Percentiles rank a stretch among this genome's conserved stretches.
Evolutionary conservation across 2,329 filamentous ascomycete genomes (phyloP).

Genomic region (Phialophora expanda): DNA sequence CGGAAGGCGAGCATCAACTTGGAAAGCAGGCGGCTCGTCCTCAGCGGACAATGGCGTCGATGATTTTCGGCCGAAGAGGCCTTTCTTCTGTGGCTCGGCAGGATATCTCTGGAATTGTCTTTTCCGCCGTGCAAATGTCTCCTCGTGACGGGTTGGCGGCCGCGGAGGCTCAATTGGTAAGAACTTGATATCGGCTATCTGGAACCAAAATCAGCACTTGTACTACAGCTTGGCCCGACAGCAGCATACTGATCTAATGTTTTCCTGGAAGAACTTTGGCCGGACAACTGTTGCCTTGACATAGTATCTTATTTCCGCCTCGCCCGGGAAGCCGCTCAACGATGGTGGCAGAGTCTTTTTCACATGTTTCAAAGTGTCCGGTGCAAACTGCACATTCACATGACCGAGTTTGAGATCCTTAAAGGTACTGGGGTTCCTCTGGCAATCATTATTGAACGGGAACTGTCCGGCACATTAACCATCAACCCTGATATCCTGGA

Average conservation of each 20-base stretch:
- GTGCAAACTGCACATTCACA: slow-evolving; percentile 53
- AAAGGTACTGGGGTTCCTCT: slow-evolving; percentile 51
- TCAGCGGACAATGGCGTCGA: slow-evolving; percentile 35
- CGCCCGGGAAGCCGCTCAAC: slow-evolving; percentile 80
- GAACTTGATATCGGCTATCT: slow-evolving; percentile 69
- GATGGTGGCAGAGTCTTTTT: slow-evolving; percentile 88
- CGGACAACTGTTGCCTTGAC: slow-evolving; percentile 92
- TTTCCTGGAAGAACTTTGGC: slow-evolving; percentile 89
- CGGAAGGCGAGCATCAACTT: slow-evolving; percentile 82
- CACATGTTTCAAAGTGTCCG: slow-evolving; percentile 66
- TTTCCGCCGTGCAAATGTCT: slow-evolving; percentile 80
- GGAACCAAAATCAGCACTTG: slow-evolving; percentile 17
- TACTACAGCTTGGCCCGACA: background rate
- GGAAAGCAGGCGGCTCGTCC: slow-evolving; percentile 61
- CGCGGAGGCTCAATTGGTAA: slow-evolving; percentile 90
- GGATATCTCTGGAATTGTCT: slow-evolving; percentile 60
- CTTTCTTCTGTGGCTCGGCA: slow-evolving; percentile 57
- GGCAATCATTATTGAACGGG: slow-evolving; percentile 58
- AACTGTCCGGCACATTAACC: slow-evolving; percentile 44
- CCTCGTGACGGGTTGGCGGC: slow-evolving; percentile 68
- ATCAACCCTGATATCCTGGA: background rate
- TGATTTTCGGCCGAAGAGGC: slow-evolving; percentile 61
- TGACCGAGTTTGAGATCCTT: slow-evolving; percentile 54
- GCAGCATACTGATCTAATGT: slow-evolving; percentile 65
- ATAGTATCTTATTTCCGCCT: slow-evolving; percentile 91